Conservation (phyloP, 495 filamentous ascomycete genomes). For the Aspergillus ostianus region DNA sequence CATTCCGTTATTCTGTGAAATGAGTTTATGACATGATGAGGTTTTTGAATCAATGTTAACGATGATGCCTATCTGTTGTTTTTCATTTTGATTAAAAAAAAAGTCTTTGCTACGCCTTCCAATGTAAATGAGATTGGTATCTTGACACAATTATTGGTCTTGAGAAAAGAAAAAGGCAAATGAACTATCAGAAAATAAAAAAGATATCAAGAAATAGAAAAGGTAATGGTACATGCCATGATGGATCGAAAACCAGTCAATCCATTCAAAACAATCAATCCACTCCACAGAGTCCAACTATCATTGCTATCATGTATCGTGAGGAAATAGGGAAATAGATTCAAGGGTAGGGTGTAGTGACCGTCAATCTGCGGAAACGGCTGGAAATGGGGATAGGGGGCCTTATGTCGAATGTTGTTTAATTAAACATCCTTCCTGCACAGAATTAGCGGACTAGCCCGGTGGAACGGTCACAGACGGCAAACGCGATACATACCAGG, state of each 20-base stretch:
- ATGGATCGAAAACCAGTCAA: not conserved
- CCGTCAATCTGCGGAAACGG: not conserved
- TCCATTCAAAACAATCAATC: not conserved
- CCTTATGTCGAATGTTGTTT: not conserved
- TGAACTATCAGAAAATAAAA: not conserved
- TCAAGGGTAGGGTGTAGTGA: not conserved
- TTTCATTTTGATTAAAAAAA: not conserved
- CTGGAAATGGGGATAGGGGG: too few species aligned
- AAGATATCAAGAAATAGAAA: not conserved
- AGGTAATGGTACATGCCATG: not conserved
- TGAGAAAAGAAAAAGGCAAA: not conserved
- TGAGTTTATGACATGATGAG: not conserved
- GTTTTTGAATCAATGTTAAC: not conserved
- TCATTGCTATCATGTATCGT: not conserved
- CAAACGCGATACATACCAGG: constrained; percentile 44
- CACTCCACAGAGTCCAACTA: not conserved
- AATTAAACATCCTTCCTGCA: constrained; percentile 6
- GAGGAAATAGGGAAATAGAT: not conserved
- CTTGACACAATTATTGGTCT: not conserved
- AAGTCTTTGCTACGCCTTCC: not conserved
- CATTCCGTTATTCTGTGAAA: not conserved
- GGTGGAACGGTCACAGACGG: not conserved
- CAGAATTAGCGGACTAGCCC: too few species aligned
- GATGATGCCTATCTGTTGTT: not conserved
- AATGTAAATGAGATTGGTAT: not conserved